phyloP scores from a whole-genome alignment of 23 red algal species.

The Agarophyton chilense region DNA sequence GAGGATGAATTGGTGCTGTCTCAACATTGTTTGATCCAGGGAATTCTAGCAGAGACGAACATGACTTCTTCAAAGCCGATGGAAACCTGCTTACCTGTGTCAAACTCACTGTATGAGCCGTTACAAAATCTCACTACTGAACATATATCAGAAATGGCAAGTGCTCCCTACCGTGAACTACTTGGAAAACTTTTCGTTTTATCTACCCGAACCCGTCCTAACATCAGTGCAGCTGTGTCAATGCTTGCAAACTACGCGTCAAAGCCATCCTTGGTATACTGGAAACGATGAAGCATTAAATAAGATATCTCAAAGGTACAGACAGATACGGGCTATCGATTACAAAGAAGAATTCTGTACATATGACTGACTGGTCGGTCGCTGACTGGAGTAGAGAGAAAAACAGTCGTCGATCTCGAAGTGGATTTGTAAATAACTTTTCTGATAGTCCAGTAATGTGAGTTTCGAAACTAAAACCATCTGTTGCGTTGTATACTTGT shows the following conservation, averaged over 20 bases:
- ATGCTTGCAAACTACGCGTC: not conserved
- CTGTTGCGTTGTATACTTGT: slow-evolving; percentile 1
- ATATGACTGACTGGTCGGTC: not conserved
- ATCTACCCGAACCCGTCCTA: not conserved
- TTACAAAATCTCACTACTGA: not conserved
- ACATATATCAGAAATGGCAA: not conserved
- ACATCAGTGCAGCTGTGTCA: slow-evolving; percentile 26
- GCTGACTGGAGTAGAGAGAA: slow-evolving; percentile 10
- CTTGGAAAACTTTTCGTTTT: slow-evolving; percentile 33
- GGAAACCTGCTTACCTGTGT: not conserved
- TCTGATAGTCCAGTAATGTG: not conserved
- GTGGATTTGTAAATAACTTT: not conserved
- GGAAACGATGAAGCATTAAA: slow-evolving; percentile 12
- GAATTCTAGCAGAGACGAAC: not conserved
- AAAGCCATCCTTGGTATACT: not conserved
- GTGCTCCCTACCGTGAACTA: not conserved
- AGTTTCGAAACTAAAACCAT: slow-evolving; percentile 19
- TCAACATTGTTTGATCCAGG: not conserved
- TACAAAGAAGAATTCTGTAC: not conserved
- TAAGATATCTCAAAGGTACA: not conserved
- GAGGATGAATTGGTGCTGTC: not conserved
- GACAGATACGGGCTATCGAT: not conserved
- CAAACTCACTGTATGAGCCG: slow-evolving; percentile 3
- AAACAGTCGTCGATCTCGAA: not conserved
- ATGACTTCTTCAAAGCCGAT: slow-evolving; percentile 8